Conservation (phyloP, 2,329 filamentous ascomycete species). For the Sarocladiaceae sp. region DNA sequence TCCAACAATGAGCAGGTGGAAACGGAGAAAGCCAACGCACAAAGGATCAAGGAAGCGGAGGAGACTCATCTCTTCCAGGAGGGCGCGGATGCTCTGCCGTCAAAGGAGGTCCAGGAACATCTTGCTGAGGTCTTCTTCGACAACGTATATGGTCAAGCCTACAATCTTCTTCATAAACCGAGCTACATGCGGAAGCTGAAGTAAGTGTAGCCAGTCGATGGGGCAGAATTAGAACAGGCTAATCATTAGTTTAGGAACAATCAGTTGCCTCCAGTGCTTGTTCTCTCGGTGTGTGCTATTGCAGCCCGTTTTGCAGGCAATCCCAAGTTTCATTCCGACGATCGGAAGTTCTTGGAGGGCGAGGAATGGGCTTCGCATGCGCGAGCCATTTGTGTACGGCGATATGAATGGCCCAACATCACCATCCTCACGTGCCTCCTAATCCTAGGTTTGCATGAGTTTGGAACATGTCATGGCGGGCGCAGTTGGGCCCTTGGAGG, state of each 20-base stretch:
- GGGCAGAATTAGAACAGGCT: no score
- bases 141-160: slow-evolving; percentile 91
- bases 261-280: slow-evolving; percentile 80
- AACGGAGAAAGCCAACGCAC: slow-evolving; percentile 19
- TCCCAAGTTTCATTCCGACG: slow-evolving; percentile 70
- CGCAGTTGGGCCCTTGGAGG: slow-evolving; percentile 94
- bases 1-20: slow-evolving; percentile 46
- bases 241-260: slow-evolving; percentile 23
- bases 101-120: slow-evolving; percentile 87
- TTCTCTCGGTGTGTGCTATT: slow-evolving; percentile 91
- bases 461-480: slow-evolving; percentile 93
- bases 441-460: slow-evolving; percentile 87
- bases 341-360: slow-evolving; percentile 74
- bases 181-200: slow-evolving; percentile 88
- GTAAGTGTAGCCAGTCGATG: slow-evolving; percentile 45
- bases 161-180: slow-evolving; percentile 91
- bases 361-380: slow-evolving; percentile 88
- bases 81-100: slow-evolving; percentile 75
- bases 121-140: slow-evolving; percentile 94
- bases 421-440: slow-evolving; percentile 90
- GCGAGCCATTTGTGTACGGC: slow-evolving; percentile 78
- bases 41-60: slow-evolving; percentile 59
- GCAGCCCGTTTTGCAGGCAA: slow-evolving; percentile 94
- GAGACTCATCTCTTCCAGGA: slow-evolving; percentile 76
- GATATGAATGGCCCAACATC: slow-evolving; percentile 94